A percentile compares a stretch with the other conserved stretches of the same genome.
These are phyloP conservation scores for Oryza australiensis DNA, from an alignment of 176 grass and related monocot species.

Conservation along the genomic window DNA sequence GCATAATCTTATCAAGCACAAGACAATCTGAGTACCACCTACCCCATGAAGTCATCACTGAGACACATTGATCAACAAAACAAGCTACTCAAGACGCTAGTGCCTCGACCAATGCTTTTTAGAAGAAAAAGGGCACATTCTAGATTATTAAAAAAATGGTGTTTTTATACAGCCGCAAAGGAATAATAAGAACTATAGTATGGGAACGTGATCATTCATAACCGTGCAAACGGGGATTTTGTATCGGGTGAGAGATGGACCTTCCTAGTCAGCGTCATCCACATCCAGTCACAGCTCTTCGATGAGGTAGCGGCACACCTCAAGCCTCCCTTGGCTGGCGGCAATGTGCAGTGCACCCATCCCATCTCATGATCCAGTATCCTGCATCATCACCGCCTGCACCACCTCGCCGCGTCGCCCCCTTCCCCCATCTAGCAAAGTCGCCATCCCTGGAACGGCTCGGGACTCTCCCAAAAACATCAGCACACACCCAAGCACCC, in stretches of 20 bases:
- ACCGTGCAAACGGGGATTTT: neutral
- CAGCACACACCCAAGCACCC: no score
- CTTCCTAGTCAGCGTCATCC: neutral
- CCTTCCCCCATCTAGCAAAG: conserved; percentile 10
- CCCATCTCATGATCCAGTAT: neutral
- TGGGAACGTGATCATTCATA: no score
- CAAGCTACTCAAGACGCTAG: neutral
- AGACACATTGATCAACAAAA: no score
- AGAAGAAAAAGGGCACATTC: no score
- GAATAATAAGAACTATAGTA: no score
- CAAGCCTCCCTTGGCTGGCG: neutral
- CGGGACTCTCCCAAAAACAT: no score
- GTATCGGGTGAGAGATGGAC: neutral
- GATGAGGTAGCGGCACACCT: conserved; percentile 37
- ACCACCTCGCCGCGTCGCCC: conserved; percentile 27
- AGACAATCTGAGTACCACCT: no score
- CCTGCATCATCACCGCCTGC: neutral
- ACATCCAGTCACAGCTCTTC: conserved; percentile 16
- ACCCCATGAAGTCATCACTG: no score
- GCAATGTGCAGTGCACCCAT: conserved; percentile 30
- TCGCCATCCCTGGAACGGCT: conserved; percentile 16
- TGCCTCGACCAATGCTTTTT: neutral
- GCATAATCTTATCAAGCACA: neutral
- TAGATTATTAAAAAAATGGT: no score
- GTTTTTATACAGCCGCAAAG: no score